Percentiles rank a stretch among this genome's conserved stretches.
Conservation (phyloP, 306 rosid genomes). For the Senna siamea region DNA sequence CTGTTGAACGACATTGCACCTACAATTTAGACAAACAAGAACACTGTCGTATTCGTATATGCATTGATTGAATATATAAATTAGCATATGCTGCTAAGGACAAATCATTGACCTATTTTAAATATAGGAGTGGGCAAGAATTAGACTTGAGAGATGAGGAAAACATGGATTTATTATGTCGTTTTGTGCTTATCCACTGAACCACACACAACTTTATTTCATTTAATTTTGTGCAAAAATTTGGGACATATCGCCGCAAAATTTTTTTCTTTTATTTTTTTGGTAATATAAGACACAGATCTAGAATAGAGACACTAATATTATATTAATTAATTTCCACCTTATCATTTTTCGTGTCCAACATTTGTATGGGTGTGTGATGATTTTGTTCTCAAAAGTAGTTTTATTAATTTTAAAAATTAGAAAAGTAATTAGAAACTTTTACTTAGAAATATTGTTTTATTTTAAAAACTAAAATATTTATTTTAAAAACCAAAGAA, state of each 20-base stretch:
- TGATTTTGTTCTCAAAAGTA: too few relatives aligned
- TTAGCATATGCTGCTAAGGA: not conserved
- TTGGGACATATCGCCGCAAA: constrained; percentile 9
- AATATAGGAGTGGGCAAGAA: not conserved
- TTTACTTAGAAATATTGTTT: too few relatives aligned
- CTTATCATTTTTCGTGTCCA: not conserved
- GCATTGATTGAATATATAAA: too few relatives aligned
- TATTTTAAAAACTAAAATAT: too few relatives aligned
- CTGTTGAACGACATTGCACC: not conserved
- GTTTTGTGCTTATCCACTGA: constrained; percentile 19
- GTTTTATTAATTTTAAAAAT: too few relatives aligned
- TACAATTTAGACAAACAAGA: not conserved
- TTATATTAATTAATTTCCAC: not conserved
- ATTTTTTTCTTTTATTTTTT: not conserved
- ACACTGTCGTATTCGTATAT: not conserved
- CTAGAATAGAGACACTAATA: not conserved
- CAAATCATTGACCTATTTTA: not conserved
- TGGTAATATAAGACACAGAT: not conserved
- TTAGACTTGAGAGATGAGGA: constrained; percentile 2
- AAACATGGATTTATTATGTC: constrained; percentile 5
- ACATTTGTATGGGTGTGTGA: not conserved
- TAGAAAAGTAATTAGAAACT: too few relatives aligned
- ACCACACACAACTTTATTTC: not conserved
- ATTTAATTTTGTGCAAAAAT: not conserved
- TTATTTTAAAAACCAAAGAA: too few relatives aligned